A percentile compares a stretch with the other conserved stretches of the same genome.
phyloP scores from a whole-genome alignment of 2,329 filamentous ascomycete species.

The Xylariomycetidae sp. region DNA sequence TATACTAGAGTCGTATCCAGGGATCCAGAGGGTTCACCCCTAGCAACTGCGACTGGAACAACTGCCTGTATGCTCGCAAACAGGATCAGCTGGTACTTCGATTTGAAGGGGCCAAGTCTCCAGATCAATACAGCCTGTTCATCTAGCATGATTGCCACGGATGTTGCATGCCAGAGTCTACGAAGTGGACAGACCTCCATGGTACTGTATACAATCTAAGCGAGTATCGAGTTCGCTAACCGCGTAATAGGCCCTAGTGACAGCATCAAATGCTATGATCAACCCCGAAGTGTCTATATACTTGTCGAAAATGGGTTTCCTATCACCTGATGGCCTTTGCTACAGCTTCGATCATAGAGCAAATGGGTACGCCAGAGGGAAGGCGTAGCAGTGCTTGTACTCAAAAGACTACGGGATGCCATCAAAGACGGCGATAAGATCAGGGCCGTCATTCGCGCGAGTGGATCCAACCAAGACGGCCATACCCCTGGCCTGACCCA shows the following conservation, averaged over 20 bases:
- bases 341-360: neutral
- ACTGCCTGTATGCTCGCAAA: slow-evolving; percentile 13
- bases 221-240: too few relatives aligned
- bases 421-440: slow-evolving; percentile 4
- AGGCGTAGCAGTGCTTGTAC: slow-evolving; percentile 4
- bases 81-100: slow-evolving; percentile 9
- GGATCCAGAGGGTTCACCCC: slow-evolving; percentile 21
- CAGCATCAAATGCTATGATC: neutral
- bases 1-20: neutral
- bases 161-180: slow-evolving; percentile 6
- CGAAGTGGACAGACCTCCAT: slow-evolving; percentile 4
- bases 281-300: neutral
- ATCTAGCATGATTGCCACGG: slow-evolving; percentile 1
- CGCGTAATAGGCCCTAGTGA: slow-evolving; percentile 1
- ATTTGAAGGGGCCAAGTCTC: slow-evolving; percentile 7
- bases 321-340: neutral
- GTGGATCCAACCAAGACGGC: slow-evolving; percentile 6
- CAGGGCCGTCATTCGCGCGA: slow-evolving; percentile 3
- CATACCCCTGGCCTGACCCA: slow-evolving; percentile 1
- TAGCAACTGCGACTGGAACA: slow-evolving; percentile 22
- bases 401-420: slow-evolving; percentile 4
- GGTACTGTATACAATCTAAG: too few relatives aligned
- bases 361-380: slow-evolving; percentile 2
- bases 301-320: neutral
- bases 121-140: slow-evolving; percentile 9